Evolutionary conservation across 805 yeast genomes (phyloP).

Genomic region (Candida saitoana): DNA sequence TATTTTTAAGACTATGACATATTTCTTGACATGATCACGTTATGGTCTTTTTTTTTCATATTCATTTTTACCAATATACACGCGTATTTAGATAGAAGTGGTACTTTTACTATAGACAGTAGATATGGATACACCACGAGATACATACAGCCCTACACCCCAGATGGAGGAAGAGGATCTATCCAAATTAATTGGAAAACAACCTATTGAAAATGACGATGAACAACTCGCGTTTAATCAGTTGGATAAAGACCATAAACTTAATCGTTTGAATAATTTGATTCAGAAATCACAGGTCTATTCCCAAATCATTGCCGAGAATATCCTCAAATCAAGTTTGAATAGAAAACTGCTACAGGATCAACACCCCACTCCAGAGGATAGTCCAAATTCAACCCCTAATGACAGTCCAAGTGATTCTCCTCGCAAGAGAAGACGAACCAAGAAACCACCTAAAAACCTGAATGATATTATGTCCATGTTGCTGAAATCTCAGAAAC

Average conservation of each 20-base stretch:
- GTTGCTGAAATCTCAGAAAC: slow-evolving; percentile 15
- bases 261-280: slow-evolving; percentile 63
- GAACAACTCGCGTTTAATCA: slow-evolving; percentile 42
- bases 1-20: too few species aligned
- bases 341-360: slow-evolving; percentile 16
- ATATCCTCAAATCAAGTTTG: slow-evolving; percentile 53
- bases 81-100: too few species aligned
- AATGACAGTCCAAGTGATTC: slow-evolving; percentile 10
- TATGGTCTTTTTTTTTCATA: too few species aligned
- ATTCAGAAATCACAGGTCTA: slow-evolving; percentile 87
- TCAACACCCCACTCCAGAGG: slow-evolving; percentile 10
- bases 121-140: background rate
- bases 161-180: slow-evolving; percentile 7
- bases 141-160: background rate
- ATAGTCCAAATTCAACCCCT: slow-evolving; percentile 19
- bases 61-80: too few species aligned
- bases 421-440: slow-evolving; percentile 8
- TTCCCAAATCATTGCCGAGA: slow-evolving; percentile 80
- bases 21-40: too few species aligned
- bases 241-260: slow-evolving; percentile 51
- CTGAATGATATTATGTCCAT: slow-evolving; percentile 15
- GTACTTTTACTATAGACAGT: too few species aligned
- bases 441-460: slow-evolving; percentile 7
- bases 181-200: slow-evolving; percentile 1
- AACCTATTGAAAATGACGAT: slow-evolving; percentile 7